Conservation (phyloP, 176 grass and related monocot genomes). For the Ampelocalamus luodianensis region DNA sequence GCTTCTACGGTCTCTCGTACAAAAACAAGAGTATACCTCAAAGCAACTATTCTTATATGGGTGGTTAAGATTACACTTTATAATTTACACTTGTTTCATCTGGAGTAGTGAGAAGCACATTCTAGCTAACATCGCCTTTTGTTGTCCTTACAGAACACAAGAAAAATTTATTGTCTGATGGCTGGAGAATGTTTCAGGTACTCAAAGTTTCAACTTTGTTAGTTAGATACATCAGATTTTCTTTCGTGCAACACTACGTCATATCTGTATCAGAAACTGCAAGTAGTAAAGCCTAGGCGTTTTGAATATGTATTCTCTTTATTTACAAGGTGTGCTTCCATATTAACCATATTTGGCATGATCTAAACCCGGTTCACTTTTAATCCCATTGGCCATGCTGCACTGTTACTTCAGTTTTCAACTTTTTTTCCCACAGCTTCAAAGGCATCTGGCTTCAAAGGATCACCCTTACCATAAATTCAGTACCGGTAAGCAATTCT, state of each 20-base stretch:
- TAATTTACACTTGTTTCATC: too few species aligned
- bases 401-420: constrained; percentile 16
- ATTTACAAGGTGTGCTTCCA: constrained; percentile 27
- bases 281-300: not conserved
- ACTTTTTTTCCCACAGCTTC: constrained; percentile 58
- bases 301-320: constrained; percentile 14
- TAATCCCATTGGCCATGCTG: not conserved
- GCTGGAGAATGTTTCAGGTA: constrained; percentile 81
- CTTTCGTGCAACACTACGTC: constrained; percentile 6
- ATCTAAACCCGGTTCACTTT: not conserved
- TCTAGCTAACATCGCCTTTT: too few species aligned
- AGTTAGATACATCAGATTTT: constrained; percentile 20
- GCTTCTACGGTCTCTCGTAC: not conserved
- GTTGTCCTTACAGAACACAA: constrained; percentile 70
- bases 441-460: constrained; percentile 80
- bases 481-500: constrained; percentile 59
- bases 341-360: constrained; percentile 1
- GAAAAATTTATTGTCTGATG: constrained; percentile 89
- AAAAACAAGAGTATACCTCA: not conserved
- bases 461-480: constrained; percentile 99
- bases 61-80: constrained; percentile 4
- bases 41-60: not conserved
- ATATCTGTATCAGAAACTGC: constrained; percentile 31
- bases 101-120: too few species aligned
- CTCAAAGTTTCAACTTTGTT: constrained; percentile 10